Evolutionary conservation across 2,329 filamentous ascomycete species (phyloP).

Genomic region (Talaromyces rugulosus): DNA sequence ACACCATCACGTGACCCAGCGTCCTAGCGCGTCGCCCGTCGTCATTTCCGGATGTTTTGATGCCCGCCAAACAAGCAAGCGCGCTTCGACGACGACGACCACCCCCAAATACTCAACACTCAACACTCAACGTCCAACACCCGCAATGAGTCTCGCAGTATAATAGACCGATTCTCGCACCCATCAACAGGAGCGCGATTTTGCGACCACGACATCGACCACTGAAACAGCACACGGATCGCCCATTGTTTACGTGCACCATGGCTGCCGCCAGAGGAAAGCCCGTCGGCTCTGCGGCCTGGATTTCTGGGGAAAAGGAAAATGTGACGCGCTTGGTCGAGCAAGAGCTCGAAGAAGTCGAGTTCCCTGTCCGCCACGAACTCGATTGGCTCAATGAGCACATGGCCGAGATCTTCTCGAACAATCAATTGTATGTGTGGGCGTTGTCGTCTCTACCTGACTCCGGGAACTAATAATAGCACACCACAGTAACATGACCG

Average conservation of each 20-base stretch:
- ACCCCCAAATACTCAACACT: not conserved
- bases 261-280: slow-evolving; percentile 36
- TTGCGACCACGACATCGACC: not conserved
- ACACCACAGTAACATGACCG: slow-evolving; percentile 71
- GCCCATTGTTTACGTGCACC: slow-evolving; percentile 12
- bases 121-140: not conserved
- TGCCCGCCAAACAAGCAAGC: slow-evolving; percentile 4
- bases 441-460: slow-evolving; percentile 12
- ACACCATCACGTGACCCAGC: slow-evolving; percentile 17
- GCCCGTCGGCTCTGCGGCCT: slow-evolving; percentile 74
- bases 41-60: slow-evolving; percentile 8
- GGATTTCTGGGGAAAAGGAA: slow-evolving; percentile 79
- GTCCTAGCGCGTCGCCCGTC: slow-evolving; percentile 11
- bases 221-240: not conserved
- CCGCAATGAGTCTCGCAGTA: not conserved
- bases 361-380: slow-evolving; percentile 87
- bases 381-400: slow-evolving; percentile 98
- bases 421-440: slow-evolving; percentile 72
- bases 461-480: slow-evolving; percentile 25
- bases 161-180: not conserved
- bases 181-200: not conserved
- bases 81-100: not conserved
- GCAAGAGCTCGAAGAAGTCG: slow-evolving; percentile 87
- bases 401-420: slow-evolving; percentile 89
- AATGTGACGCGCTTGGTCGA: slow-evolving; percentile 71